Percentiles rank a stretch among this genome's conserved stretches.
Conservation (phyloP, 208 protist genomes). For the Acanthamoeba quina region DNA sequence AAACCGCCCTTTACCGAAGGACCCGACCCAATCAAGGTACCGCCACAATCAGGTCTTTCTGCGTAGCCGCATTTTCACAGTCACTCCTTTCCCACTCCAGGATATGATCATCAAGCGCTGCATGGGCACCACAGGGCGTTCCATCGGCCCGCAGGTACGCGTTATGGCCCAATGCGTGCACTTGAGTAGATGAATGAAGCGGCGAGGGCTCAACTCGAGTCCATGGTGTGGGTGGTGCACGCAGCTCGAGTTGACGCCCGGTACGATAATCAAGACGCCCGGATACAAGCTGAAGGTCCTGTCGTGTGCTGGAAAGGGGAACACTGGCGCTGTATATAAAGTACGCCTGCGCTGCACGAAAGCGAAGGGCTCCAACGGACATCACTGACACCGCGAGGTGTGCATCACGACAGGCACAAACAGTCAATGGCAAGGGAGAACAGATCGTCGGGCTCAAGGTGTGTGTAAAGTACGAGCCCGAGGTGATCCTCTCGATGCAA, state of each 20-base stretch:
- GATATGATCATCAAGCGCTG: conserved; percentile 70
- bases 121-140: not conserved
- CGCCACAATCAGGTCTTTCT: too few species aligned
- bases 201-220: too few species aligned
- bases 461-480: conserved; percentile 73
- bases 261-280: conserved; percentile 15
- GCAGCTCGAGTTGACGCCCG: not conserved
- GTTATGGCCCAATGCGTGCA: not conserved
- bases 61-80: too few species aligned
- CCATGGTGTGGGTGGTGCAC: not conserved
- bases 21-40: conserved; percentile 54
- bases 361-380: not conserved
- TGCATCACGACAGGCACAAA: not conserved
- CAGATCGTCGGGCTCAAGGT: conserved; percentile 68
- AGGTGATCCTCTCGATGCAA: conserved; percentile 65
- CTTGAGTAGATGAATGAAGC: too few species aligned
- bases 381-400: not conserved
- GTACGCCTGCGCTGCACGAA: not conserved
- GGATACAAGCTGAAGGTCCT: conserved; percentile 59
- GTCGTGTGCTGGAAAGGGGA: conserved; percentile 60
- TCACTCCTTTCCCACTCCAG: not conserved
- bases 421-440: not conserved
- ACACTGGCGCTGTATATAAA: conserved; percentile 75
- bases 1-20: conserved; percentile 51
- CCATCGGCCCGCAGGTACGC: conserved; percentile 5